Conservation (phyloP, 202 grass and related monocot species). For the Musa balbisiana region DNA sequence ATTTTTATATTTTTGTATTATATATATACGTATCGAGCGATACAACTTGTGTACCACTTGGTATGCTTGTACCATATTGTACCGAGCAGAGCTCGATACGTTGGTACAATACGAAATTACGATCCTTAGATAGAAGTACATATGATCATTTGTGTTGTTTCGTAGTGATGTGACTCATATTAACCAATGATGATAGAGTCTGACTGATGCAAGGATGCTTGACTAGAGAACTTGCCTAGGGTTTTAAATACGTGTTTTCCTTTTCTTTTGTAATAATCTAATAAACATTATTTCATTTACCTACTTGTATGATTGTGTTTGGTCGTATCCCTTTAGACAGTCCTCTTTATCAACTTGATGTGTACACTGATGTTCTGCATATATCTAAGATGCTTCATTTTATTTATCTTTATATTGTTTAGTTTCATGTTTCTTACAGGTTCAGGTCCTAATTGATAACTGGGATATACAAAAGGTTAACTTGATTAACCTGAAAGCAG, state of each 20-base stretch:
- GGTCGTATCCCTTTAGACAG: not conserved
- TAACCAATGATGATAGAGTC: too few relatives aligned
- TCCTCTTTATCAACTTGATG: not conserved
- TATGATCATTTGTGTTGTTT: too few relatives aligned
- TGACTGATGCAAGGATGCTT: too few relatives aligned
- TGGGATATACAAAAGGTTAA: slow-evolving; percentile 79
- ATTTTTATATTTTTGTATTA: too few relatives aligned
- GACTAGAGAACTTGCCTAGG: not conserved
- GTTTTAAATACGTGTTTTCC: not conserved
- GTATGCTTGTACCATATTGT: too few relatives aligned
- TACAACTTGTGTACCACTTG: too few relatives aligned
- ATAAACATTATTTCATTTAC: not conserved
- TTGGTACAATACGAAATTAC: too few relatives aligned
- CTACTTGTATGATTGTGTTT: not conserved
- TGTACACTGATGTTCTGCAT: not conserved
- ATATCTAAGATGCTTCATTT: not conserved
- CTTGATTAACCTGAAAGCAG: slow-evolving; percentile 60
- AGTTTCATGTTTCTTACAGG: slow-evolving; percentile 15
- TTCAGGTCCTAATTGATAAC: slow-evolving; percentile 64
- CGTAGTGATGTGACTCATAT: too few relatives aligned
- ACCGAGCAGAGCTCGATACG: too few relatives aligned
- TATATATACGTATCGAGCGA: too few relatives aligned
- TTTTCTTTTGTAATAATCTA: not conserved
- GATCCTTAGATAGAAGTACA: too few relatives aligned
- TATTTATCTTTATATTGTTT: not conserved